Base-by-base conservation (phyloP, 139 green algal species). In the Yamagishiella unicocca region DNA sequence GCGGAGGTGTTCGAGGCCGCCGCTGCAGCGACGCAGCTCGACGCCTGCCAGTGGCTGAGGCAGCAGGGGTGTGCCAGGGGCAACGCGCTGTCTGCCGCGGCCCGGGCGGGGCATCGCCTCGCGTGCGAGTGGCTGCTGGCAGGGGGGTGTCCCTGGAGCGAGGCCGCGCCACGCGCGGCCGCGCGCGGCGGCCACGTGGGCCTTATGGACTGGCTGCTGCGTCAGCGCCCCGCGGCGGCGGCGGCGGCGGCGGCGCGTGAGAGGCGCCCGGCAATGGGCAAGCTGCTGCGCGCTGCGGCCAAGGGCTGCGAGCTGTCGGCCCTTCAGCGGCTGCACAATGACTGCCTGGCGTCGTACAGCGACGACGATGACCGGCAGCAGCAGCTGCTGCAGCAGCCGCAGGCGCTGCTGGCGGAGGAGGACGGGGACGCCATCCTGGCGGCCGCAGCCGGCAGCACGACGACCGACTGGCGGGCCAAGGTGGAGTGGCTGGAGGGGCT, bases 381-480 rank as follows among this genome's bases (percentile, higher is more conserved):
- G 66, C 31, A 1, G 66, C 66, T n/a, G 68, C 35, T 1, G 17
- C 37, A 8, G n/a, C n/a, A n/a, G n/a, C 21, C 37, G 12, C 35
- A 29, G 37, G 17, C 6, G 21, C 14, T 53, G 2, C 19, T 42
- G 10, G n/a, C 64, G 64, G n/a, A 43, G 31, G 3, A 2, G 31
- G 8, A 12, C 4, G n/a, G 10, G n/a, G 21, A 22, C 21, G 4
- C 29, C 14, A 29, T 53, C 2, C 8, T 76, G 5, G 17, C 68
- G 19, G 68, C 68, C 37, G 68, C 68, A 19, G 38, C 38, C 68
- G 5, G 12, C 68, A 76, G 68, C 68, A 37, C 12, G 37, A 40
- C 68, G 19, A 37, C 37, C 68, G 68, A 76, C 68, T 76, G 37
- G 68, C 37, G n/a, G 37, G 68, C n/a, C 68, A 53, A 53, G 37